Evolutionary conservation across 176 grass and related monocot species (phyloP).

Genomic region (Puccinellia tenuiflora): DNA sequence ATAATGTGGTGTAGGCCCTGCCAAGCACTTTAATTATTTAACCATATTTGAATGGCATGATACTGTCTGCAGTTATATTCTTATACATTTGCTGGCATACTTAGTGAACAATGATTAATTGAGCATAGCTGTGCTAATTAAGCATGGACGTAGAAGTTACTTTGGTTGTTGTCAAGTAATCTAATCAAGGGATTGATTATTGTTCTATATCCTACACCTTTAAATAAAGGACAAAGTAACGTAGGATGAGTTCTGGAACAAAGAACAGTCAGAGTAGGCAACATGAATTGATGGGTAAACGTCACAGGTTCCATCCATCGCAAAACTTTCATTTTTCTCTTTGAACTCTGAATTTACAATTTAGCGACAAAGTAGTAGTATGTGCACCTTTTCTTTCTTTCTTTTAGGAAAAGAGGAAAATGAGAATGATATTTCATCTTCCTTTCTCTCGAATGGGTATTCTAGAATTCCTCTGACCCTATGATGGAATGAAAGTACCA

Average conservation of each 20-base stretch:
- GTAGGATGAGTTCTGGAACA: neutral
- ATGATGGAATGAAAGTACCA: neutral
- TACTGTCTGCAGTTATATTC: too few species aligned
- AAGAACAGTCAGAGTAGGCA: neutral
- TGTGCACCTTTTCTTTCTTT: neutral
- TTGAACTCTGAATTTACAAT: neutral
- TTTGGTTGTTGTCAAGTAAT: too few species aligned
- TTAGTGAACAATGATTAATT: too few species aligned
- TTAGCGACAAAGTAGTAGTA: neutral
- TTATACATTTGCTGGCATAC: too few species aligned
- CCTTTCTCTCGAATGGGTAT: neutral
- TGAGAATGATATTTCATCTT: neutral
- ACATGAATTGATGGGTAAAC: neutral
- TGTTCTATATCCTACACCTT: too few species aligned
- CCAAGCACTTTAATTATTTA: too few species aligned
- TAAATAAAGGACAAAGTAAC: too few species aligned
- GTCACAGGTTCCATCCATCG: neutral
- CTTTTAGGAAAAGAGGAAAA: neutral
- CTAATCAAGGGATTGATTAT: too few species aligned
- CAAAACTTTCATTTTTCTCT: neutral
- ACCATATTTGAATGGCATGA: too few species aligned
- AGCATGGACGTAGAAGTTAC: too few species aligned
- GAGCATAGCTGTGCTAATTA: too few species aligned
- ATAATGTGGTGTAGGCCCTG: too few species aligned
- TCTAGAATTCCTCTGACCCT: neutral